phyloP scores from a whole-genome alignment of 164 flowering plant species.

The Vitis amurensis region DNA sequence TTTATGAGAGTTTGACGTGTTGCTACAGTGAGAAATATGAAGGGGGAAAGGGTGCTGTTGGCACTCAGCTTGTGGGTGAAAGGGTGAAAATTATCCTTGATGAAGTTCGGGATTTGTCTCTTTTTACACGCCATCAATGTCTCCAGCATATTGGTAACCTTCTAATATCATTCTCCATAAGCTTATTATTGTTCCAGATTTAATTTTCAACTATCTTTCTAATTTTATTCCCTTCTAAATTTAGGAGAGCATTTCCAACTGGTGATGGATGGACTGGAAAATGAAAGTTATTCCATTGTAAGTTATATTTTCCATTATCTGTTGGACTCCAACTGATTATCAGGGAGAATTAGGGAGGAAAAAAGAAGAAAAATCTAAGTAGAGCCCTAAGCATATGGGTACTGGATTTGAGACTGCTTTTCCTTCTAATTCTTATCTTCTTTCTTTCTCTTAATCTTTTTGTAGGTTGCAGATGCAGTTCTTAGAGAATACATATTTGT shows the following conservation, averaged over 20 bases:
- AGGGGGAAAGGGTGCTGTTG: constrained; percentile 60
- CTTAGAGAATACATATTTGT: constrained; percentile 69
- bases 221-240: constrained; percentile 3
- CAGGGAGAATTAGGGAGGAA: no score
- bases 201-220: not conserved
- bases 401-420: not conserved
- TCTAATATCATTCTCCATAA: not conserved
- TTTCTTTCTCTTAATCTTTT: constrained; percentile 9
- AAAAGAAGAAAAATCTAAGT: not conserved
- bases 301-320: not conserved
- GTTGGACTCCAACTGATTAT: not conserved
- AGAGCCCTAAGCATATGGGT: not conserved
- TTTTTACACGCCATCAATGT: constrained; percentile 65
- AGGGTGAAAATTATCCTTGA: constrained; percentile 85
- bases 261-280: constrained; percentile 61
- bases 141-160: constrained; percentile 68
- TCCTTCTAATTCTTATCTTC: not conserved
- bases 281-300: constrained; percentile 48
- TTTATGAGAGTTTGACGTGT: constrained; percentile 62
- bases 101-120: constrained; percentile 66
- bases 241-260: constrained; percentile 77
- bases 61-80: constrained; percentile 82
- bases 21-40: constrained; percentile 47
- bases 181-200: not conserved
- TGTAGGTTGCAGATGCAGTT: constrained; percentile 79